Evolutionary conservation across 1,139 yeast species (phyloP).

Genomic region (Geotrichum cucujoidarum): DNA sequence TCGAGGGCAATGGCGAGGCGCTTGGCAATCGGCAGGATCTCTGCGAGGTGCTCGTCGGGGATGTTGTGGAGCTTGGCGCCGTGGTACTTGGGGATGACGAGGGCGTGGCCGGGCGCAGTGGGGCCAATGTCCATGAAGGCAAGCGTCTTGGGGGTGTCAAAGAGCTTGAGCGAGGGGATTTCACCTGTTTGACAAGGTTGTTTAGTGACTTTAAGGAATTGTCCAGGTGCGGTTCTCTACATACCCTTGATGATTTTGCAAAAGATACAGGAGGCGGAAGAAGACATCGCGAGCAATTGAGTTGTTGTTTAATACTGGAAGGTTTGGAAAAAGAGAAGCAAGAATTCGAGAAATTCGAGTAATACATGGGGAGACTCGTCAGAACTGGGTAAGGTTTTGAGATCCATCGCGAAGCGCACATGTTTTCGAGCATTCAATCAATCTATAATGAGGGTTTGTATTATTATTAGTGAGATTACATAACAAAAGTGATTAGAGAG

Average conservation of each 20-base stretch:
- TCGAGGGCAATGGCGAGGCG: conserved; percentile 66
- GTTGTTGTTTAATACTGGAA: neutral
- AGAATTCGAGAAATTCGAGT: neutral
- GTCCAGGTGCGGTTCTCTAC: conserved; percentile 23
- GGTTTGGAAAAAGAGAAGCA: neutral
- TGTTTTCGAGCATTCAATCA: too few relatives aligned
- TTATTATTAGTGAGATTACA: too few relatives aligned
- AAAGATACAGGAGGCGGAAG: conserved; percentile 61
- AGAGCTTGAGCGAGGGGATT: conserved; percentile 82
- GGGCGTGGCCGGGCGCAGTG: conserved; percentile 78
- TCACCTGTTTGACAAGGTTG: conserved; percentile 47
- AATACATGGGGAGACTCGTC: neutral
- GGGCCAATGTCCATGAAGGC: conserved; percentile 94
- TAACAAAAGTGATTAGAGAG: too few relatives aligned
- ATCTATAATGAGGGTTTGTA: too few relatives aligned
- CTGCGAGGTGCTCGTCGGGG: conserved; percentile 85
- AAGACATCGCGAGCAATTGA: conserved; percentile 17
- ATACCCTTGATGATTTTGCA: conserved; percentile 83
- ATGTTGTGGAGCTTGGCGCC: conserved; percentile 88
- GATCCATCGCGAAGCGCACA: too few relatives aligned
- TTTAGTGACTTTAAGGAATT: neutral
- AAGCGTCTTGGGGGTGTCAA: conserved; percentile 72
- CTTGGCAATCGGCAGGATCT: conserved; percentile 81
- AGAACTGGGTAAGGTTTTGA: neutral
- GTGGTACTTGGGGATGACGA: conserved; percentile 85